Evolutionary conservation across 2,329 filamentous ascomycete species (phyloP), one percentile per base, ranked within the genome.

Genomic region (Lecanicillium sp.): DNA sequence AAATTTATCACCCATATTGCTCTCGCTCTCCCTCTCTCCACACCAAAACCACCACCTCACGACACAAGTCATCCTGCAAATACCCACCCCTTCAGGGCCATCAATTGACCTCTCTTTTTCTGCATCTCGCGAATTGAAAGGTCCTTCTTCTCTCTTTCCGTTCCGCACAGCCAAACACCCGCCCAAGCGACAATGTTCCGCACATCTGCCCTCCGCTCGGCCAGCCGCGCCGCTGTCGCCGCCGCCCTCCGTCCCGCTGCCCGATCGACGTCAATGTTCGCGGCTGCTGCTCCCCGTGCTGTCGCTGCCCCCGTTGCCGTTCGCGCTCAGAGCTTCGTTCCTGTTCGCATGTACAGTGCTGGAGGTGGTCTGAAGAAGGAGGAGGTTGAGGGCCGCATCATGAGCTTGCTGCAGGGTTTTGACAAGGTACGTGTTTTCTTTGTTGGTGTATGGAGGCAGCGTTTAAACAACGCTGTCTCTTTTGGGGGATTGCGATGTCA

Each of bases 401-500:
- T 94, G 63, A 85, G 87, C 65, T 73, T 98, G 56, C 67, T 98
- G 65, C 83, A 88, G 70, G 90, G 89, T 64, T 98, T 96, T 63
- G 92, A 98, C 72, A 98, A 98, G 84, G 62, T 65, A 47, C 49
- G 57, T 27, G 34, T 6, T 12, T 14, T 7, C 22, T 12, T 28
- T 35, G 40, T 20, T 33, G 22, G 9, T 11, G 6, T 8, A 25
- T 11, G 22, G 6, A 6, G 22, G 11, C 7, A 11, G 22, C 22
- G 11, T 7, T 25, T 6, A 11, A 25, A 11, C 22, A 6, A 25
- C 22, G 22, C 22, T 25, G 85, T 89, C 63, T 14, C 32, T 12
- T 34, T 40, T 37, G n/a, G n/a, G 25, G 18, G 39, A 18, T n/a
- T n/a, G n/a, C 20, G 18, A 50, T 54, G 48, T 55, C 47, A 11